Evolutionary conservation across 2,329 filamentous ascomycete species (phyloP), one percentile per base, ranked within the genome.

Genomic region (Penicillium brasilianum): DNA sequence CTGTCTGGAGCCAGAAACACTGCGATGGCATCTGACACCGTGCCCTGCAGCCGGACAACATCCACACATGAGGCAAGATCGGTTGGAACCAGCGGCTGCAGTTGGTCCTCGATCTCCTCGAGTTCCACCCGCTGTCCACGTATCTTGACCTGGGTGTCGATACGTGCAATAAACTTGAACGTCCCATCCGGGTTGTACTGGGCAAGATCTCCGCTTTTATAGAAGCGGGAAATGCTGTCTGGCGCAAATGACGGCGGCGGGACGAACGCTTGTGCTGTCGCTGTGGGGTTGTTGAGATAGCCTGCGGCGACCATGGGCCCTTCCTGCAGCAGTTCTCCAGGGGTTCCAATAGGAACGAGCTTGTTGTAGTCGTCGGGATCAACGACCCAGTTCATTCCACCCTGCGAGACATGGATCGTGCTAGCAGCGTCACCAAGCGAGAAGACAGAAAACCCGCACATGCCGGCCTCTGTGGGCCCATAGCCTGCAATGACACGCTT

Each of bases 181-280:
- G 60, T 65, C 2, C 72, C 71, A 50, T 71, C 65, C 4, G 56
- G 36, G 30, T 65, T 59, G 53, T 70, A 72, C 14, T 62, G 60
- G 0, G 66, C 69, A 18, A 76, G 60, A 59, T 76, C 73, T 3
- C 72, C 72, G 1, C 71, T 72, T 53, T 69, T 70, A 57, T 71
- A 72, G 44, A 71, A 53, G 18, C 39, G 39, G 39, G 11, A 34
- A 34, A n/a, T n/a, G 8, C 39, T 43, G 39, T 43, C 39, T n/a
- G 8, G 18, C 16, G 16, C 18, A 3, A n/a, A 43, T 43, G 39
- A 8, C 14, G 18, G 39, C 8, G 39, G 4, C 16, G 14, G 16
- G 16, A 43, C 16, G 8, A 43, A 43, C 14, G 18, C 39, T 8
- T 20, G 39, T 20, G 14, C 18, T 43, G 39, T n/a, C 18, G 14